Evolutionary conservation across 202 grass and related monocot species (phyloP), one percentile per base, ranked within the genome.

Genomic region (Digitaria exilis): DNA sequence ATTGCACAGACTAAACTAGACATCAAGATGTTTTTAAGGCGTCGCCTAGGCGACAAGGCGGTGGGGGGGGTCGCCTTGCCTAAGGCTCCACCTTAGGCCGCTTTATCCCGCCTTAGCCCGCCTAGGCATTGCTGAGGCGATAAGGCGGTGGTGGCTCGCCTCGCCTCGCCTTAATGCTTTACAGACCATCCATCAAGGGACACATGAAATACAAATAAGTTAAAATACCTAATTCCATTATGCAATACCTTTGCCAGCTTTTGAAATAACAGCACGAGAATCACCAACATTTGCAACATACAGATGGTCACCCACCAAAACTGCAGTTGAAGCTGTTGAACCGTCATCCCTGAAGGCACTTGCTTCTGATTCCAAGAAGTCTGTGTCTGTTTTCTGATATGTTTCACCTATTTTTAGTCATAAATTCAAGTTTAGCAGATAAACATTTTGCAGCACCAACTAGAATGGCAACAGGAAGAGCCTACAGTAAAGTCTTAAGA

Each of bases 231-330:
- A 58, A 3, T 9, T 70, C 49, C 78, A 81, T 25, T 58, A 70
- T 70, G 65, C 44, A 77, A 72, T 97, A 97, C 95, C 95, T 95
- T 94, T 86, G 67, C 92, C 90, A 41, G 82, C 88, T 91, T 95
- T 97, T 62, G 88, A 97, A 86, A 95, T 84, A 65, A 97, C 95
- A 79, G 88, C 84, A 67, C 92, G 90, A 71, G 96, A 98, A 83
- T 95, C 92, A 80, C 90, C 95, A 56, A 97, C 95, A 88, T 93
- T 98, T 89, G 95, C 95, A 78, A 98, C 92, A 89, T 91, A 98
- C 65, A 95, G 73, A 83, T 85, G 87, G 85, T 78, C 84, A 60
- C 90, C 90, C 79, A 97, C 87, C 77, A 98, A 93, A 90, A 98
- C 85, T 69, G 89, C 96, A 85, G 93, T 89, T 32, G 87, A 93